Percentiles rank a stretch among this genome's conserved stretches.
Evolutionary conservation across 495 filamentous ascomycete genomes (phyloP).

Genomic region (Aspergillus bridgeri): DNA sequence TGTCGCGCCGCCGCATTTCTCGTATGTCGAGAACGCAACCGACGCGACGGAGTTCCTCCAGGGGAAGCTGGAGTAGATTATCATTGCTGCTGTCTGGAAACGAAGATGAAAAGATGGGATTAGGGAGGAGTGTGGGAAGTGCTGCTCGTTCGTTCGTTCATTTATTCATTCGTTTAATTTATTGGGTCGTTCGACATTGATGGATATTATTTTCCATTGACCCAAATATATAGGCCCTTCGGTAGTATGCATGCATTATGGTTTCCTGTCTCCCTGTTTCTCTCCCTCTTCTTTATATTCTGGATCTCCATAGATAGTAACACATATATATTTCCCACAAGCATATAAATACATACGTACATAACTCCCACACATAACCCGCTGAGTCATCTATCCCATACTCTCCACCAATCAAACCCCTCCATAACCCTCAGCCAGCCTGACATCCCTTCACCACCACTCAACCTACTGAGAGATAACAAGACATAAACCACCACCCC

Average conservation of each 20-base stretch:
- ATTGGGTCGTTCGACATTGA: too few relatives aligned
- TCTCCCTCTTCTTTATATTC: too few relatives aligned
- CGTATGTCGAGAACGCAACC: conserved; percentile 31
- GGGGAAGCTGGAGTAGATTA: conserved; percentile 9
- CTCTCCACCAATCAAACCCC: too few relatives aligned
- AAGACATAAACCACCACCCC: too few relatives aligned
- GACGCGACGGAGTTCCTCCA: conserved; percentile 20
- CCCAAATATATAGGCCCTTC: neutral
- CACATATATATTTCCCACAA: too few relatives aligned
- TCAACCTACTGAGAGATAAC: too few relatives aligned
- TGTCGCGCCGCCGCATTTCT: conserved; percentile 45
- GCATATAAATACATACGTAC: too few relatives aligned
- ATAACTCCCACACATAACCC: too few relatives aligned
- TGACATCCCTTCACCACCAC: too few relatives aligned
- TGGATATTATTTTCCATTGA: neutral
- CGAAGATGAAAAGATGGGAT: neutral
- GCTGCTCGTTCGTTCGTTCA: neutral
- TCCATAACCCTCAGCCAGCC: too few relatives aligned
- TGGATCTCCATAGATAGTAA: too few relatives aligned
- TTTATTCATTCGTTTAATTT: neutral
- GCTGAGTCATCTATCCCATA: too few relatives aligned
- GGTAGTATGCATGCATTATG: neutral
- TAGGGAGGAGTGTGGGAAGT: neutral
- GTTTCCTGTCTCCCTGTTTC: neutral
- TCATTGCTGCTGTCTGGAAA: neutral